Base-by-base conservation (phyloP, 108 stramenopile species). In the Cylindrotheca fusiformis region DNA sequence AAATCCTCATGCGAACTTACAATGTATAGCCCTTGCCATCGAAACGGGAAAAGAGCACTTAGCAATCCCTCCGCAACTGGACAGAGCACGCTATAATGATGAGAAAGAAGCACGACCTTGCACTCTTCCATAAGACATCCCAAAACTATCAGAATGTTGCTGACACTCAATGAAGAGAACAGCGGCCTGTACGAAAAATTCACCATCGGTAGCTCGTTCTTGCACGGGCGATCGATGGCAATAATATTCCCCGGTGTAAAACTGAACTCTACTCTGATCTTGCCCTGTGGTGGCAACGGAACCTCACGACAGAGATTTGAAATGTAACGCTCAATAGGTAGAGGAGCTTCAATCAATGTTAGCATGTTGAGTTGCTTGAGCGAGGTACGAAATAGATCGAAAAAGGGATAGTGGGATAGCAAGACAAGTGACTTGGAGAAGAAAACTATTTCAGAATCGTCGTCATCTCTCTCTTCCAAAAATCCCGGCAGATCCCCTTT, bases 311-410 rank as follows among this genome's bases (percentile, higher is more conserved):
- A 69, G 56, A 97, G 88, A 68, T 95, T 95, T 55, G 79, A 73
- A 65, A 97, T 82, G 67, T 89, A 91, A 18, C 96, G 74, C 77
- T 97, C 96, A 26, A 97, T 79, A 10, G 96, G 96, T 18, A 93
- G 73, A 8, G 92, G 91, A 22, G 93, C 71, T 57, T 80, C 76
- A 30, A 77, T 59, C 21, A 95, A 47, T 3, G 90, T 79, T n/a
- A 97, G 78, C 21, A 76, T 84, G 69, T 97, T 95, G 22, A 94
- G 49, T 67, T 88, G 87, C 56, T 79, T 63, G 58, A 96, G 55
- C 17, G 85, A 88, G 22, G 58, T 63, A 22, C 88, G 70, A 62
- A 74, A 97, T 41, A 81, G 31, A 55, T 87, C 78, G 69, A 85
- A 88, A 58, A 92, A 97, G 1, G 91, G 85, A 67, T 91, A 93